phyloP scores from a whole-genome alignment of 164 flowering plant genomes.

The Sedum album region DNA sequence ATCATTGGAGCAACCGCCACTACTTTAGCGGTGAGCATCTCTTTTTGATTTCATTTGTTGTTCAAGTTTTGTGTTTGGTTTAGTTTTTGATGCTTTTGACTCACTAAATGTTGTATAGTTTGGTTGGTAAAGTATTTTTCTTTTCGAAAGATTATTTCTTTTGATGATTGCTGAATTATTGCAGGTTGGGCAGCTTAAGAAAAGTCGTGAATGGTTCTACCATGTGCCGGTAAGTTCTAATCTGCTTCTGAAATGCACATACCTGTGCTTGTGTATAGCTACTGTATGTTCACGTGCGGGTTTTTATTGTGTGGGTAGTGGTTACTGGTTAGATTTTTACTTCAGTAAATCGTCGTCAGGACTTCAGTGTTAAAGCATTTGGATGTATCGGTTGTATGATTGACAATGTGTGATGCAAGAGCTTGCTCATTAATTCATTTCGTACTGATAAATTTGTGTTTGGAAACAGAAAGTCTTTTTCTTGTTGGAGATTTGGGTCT shows the following conservation, averaged over 20 bases:
- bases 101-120: not conserved
- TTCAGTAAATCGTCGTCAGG: not conserved
- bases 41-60: not conserved
- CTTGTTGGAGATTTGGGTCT: not conserved
- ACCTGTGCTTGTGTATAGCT: not conserved
- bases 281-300: no score
- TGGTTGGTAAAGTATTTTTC: not conserved
- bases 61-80: not conserved
- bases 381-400: not conserved
- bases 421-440: no score
- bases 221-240: constrained; percentile 45
- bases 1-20: constrained; percentile 15
- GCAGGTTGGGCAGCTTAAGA: constrained; percentile 68
- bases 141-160: not conserved
- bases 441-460: not conserved
- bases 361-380: not conserved
- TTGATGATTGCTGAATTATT: constrained; percentile 10
- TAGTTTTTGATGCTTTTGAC: not conserved
- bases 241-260: not conserved
- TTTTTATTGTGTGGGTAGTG: not conserved
- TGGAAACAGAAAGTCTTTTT: not conserved
- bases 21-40: constrained; percentile 12
- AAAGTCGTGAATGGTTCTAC: constrained; percentile 53
- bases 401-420: no score
- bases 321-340: not conserved